Evolutionary conservation across 192 early-diverging fungal genomes (phyloP).

Genomic region (Oehlia diaphana): DNA sequence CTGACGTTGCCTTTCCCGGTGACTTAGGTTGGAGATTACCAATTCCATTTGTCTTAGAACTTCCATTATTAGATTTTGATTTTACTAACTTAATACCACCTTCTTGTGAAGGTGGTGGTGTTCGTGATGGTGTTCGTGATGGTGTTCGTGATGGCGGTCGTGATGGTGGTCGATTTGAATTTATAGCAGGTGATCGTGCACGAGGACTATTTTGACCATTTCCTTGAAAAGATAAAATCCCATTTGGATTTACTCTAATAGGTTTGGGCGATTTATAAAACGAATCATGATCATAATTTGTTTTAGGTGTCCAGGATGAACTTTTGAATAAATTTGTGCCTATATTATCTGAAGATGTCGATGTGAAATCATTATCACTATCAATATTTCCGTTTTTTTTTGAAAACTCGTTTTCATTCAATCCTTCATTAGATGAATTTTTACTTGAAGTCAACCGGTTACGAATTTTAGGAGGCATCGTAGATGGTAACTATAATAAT

Average conservation of each 20-base stretch:
- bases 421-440: not conserved
- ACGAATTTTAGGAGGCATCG: slow-evolving; percentile 24
- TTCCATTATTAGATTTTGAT: not conserved
- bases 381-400: no score
- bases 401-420: not conserved
- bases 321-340: no score
- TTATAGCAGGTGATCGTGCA: not conserved
- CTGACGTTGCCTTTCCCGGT: not conserved
- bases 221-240: not conserved
- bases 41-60: not conserved
- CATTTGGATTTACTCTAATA: not conserved
- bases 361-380: not conserved
- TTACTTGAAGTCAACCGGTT: not conserved
- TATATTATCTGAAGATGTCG: not conserved
- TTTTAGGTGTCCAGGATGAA: no score
- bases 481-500: not conserved
- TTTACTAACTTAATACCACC: not conserved
- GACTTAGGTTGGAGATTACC: not conserved
- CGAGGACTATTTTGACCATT: not conserved
- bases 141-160: not conserved
- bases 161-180: not conserved
- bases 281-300: no score
- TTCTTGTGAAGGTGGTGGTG: not conserved
- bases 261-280: not conserved
- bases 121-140: not conserved